Base-by-base conservation (phyloP, 2,329 filamentous ascomycete genomes). In the Ceratocystis papillata region DNA sequence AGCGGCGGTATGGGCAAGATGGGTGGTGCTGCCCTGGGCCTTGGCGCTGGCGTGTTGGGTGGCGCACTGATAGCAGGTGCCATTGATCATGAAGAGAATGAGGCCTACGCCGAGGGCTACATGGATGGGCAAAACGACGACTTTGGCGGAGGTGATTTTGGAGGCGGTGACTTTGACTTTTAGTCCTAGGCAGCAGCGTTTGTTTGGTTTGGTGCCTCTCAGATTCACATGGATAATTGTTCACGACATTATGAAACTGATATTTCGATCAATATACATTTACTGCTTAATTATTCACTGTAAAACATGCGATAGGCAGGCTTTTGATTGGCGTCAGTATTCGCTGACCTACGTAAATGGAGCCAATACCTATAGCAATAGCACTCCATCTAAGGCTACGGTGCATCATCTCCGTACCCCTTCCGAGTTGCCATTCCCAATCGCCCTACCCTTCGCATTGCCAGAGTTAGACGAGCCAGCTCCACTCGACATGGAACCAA, bases 1-100 rank as follows among this genome's bases (percentile, higher is more conserved):
- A 76, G 75, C 28, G 77, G 78, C 37, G 81, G 81, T 1, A 78
- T 70, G 68, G 69, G 70, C 66, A 74, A 89, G n/a, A 80, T 83
- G 68, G 90, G 89, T 61, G 90, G 86, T 63, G 84, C 87, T 7
- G 89, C 89, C 25, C 77, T 96, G 55, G 91, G 91, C 77, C 75
- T 89, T 3, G 91, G 90, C 70, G 91, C 87, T 69, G 91, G 91
- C 74, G 72, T 96, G 73, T 71, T 96, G 0, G 92, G 90, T 70
- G 91, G 91, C 65, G 82, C 84, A 69, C 69, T 96, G 71, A 75
- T 96, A 41, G 86, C 81, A 1, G 79, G 87, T 72, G 86, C 86
- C 1, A 79, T 92, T 63, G 77, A 88, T 66, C 83, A 86, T 68
- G 73, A 81, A 60, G 75, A 88, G 70, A 76, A 87, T 68, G 78